These are phyloP conservation scores for Purshia tridentata DNA, from an alignment of 306 rosid genomes.

Conservation along the genomic window DNA sequence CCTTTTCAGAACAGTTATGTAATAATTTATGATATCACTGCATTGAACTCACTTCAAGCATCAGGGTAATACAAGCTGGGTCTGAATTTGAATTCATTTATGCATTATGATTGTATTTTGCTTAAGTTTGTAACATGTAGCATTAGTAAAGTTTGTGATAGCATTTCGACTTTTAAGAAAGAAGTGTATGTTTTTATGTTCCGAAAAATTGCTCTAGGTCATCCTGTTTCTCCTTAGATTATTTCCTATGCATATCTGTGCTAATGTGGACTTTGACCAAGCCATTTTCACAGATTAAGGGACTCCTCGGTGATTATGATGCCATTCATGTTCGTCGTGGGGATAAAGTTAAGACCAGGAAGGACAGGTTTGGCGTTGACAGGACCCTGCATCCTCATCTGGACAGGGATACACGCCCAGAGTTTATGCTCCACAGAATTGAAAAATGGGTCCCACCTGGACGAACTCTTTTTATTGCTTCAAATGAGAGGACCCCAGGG, in stretches of 20 bases:
- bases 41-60: background rate
- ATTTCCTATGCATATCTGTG: background rate
- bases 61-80: background rate
- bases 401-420: slow-evolving; percentile 86
- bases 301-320: slow-evolving; percentile 58
- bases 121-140: background rate
- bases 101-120: background rate
- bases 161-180: background rate
- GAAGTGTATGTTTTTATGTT: background rate
- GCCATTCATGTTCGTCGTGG: slow-evolving; percentile 99
- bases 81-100: background rate
- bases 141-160: background rate
- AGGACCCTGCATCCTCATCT: slow-evolving; percentile 88
- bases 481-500: slow-evolving; percentile 89
- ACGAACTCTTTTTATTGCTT: slow-evolving; percentile 82
- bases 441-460: slow-evolving; percentile 86
- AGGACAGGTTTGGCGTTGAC: slow-evolving; percentile 75
- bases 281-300: slow-evolving; percentile 47
- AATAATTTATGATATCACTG: background rate
- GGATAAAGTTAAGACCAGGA: slow-evolving; percentile 87
- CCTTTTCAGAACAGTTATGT: background rate
- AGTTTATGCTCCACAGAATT: slow-evolving; percentile 73
- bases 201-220: background rate
- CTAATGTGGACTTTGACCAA: slow-evolving; percentile 21
- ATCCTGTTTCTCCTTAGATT: background rate